Evolutionary conservation across 2,329 filamentous ascomycete species (phyloP).

Genomic region (Alternaria sp.): DNA sequence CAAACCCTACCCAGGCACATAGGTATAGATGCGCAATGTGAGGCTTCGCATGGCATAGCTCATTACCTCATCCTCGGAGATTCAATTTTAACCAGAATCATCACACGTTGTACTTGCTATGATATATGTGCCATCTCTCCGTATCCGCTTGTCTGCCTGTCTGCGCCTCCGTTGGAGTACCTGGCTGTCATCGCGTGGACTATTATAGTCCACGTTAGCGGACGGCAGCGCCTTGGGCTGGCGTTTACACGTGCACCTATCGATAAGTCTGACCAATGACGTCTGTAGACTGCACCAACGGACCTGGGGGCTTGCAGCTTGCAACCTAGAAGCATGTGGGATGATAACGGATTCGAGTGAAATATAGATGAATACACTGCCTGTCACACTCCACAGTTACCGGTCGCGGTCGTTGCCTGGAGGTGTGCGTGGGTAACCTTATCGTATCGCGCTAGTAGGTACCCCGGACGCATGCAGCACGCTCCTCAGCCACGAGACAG

Average conservation of each 20-base stretch:
- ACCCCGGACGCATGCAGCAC: background rate
- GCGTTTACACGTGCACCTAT: constrained; percentile 6
- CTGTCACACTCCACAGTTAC: background rate
- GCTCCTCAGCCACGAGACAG: background rate
- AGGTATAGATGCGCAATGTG: too few species aligned
- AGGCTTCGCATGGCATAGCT: too few species aligned
- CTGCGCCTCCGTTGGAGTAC: background rate
- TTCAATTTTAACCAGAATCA: too few species aligned
- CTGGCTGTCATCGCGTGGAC: constrained; percentile 1
- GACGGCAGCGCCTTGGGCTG: background rate
- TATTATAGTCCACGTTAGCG: constrained; percentile 1
- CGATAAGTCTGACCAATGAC: constrained; percentile 16
- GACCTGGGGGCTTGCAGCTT: background rate
- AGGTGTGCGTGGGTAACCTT: constrained; percentile 16
- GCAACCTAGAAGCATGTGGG: constrained; percentile 2
- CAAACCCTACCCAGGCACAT: too few species aligned
- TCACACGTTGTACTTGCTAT: too few species aligned
- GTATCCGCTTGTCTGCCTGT: background rate
- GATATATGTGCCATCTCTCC: too few species aligned
- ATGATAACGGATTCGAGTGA: constrained; percentile 2
- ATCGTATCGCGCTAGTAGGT: constrained; percentile 16
- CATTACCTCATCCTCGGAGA: too few species aligned
- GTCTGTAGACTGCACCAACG: constrained; percentile 3
- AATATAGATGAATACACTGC: background rate
- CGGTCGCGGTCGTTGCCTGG: constrained; percentile 10